These are phyloP conservation scores for Diplodia mutila DNA, from an alignment of 2,329 filamentous ascomycete species.

Conservation along the genomic window DNA sequence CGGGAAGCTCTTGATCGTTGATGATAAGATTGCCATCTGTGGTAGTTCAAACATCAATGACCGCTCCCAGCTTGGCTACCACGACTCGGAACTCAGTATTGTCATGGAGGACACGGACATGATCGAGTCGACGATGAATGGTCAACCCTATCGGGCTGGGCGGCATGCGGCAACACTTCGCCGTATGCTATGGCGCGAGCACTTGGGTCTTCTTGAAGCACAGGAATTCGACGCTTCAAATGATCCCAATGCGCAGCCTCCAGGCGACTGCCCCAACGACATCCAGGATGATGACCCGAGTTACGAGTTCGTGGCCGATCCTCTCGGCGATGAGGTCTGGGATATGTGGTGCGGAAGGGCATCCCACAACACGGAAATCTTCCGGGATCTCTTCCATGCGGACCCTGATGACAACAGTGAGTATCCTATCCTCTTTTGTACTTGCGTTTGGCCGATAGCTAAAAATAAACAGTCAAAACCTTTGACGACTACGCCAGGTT, in stretches of 20 bases:
- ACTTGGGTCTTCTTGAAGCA: slow-evolving; percentile 78
- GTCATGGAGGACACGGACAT: slow-evolving; percentile 82
- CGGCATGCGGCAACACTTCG: slow-evolving; percentile 80
- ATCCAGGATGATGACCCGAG: slow-evolving; percentile 65
- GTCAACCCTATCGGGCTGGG: slow-evolving; percentile 75
- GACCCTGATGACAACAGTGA: slow-evolving; percentile 80
- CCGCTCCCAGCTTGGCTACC: slow-evolving; percentile 80
- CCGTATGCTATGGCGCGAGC: slow-evolving; percentile 85
- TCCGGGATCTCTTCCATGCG: slow-evolving; percentile 79
- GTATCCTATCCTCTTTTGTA: slow-evolving; percentile 48
- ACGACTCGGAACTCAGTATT: slow-evolving; percentile 89
- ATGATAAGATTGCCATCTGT: slow-evolving; percentile 83
- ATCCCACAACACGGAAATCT: slow-evolving; percentile 72
- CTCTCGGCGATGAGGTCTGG: slow-evolving; percentile 60
- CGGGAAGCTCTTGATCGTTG: slow-evolving; percentile 84
- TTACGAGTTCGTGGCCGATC: slow-evolving; percentile 64
- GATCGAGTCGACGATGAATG: slow-evolving; percentile 76
- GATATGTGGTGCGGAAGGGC: slow-evolving; percentile 71
- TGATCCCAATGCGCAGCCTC: slow-evolving; percentile 76
- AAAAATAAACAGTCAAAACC: slow-evolving; percentile 61
- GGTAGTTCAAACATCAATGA: slow-evolving; percentile 93
- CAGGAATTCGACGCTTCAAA: slow-evolving; percentile 69
- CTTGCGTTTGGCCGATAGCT: slow-evolving; percentile 34
- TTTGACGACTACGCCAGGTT: slow-evolving; percentile 91
- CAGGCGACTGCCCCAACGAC: slow-evolving; percentile 70